Base-by-base conservation (phyloP, 228 moss, liverwort and hornwort species). In the Sphagnum magellanicum region DNA sequence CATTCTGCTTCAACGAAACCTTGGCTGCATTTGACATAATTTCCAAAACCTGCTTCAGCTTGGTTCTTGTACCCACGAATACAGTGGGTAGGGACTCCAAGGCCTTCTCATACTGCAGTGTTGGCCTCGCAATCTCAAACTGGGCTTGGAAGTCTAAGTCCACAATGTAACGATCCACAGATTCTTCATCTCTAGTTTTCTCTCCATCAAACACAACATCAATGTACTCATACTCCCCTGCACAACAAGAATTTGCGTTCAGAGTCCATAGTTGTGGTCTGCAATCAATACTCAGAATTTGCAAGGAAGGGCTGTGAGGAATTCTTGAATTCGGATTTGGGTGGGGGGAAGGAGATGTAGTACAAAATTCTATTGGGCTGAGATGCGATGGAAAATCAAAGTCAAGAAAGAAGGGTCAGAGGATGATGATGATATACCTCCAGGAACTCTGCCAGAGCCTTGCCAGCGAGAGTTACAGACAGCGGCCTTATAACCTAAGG, bases 161-260 rank as follows among this genome's bases (percentile, higher is more conserved):
- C 6, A 92, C 82, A 7, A 92, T 84, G 69, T 88, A 59, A 4
- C 88, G 90, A 65, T 88, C 84, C 50, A 76, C 55, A 59, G 51
- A 68, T 62, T 75, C 71, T 32, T 32, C 32, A 32, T 32, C 32
- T 32, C 32, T 32, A 3, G 3, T 2, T 32, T 32, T 32, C 59
- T 83, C 78, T 51, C 73, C 72, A 50, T 74, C 63, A 51, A 86
- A 64, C 66, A 79, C 75, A 6, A 92, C 86, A 16, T 90, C 84
- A 68, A 92, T 81, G 66, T 85, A 92, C 64, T 86, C 88, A 67
- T 92, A 92, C 69, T 86, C 90, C 14, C 88, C 90, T 82, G 85
- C 67, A 69, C 64, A 79, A 76, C 48, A 12, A 55, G 55, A 8
- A 55, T 8, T 0, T 0, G 12, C 3, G 3, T 32, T 32, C 32